A percentile compares a stretch with the other conserved stretches of the same genome.
Evolutionary conservation across 306 rosid species (phyloP).

Genomic region (Senna siamea): DNA sequence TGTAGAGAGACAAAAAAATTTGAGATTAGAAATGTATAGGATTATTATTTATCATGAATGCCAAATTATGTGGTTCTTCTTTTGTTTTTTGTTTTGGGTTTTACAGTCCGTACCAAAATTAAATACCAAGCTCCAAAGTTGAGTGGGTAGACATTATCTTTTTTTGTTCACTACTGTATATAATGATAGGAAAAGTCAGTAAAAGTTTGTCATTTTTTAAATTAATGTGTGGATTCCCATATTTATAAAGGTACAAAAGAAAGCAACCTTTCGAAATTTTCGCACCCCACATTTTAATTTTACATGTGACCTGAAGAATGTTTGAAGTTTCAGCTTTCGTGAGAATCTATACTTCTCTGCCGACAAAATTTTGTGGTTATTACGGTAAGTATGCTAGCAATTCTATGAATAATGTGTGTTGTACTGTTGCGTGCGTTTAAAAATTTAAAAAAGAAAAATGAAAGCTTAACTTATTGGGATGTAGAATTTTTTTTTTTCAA

Average conservation of each 20-base stretch:
- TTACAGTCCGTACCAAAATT: background rate
- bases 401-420: background rate
- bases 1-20: constrained; percentile 33
- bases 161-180: background rate
- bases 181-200: too few relatives aligned
- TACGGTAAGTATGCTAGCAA: background rate
- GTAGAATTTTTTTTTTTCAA: too few relatives aligned
- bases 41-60: constrained; percentile 40
- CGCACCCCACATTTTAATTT: constrained; percentile 1
- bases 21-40: constrained; percentile 43
- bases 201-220: too few relatives aligned
- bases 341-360: background rate
- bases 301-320: constrained; percentile 10
- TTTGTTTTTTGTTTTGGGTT: background rate
- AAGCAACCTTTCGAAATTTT: background rate
- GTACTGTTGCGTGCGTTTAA: too few relatives aligned
- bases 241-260: too few relatives aligned
- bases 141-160: background rate
- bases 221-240: too few relatives aligned
- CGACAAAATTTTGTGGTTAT: background rate
- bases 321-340: too few relatives aligned
- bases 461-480: too few relatives aligned
- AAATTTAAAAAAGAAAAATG: too few relatives aligned
- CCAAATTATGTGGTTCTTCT: constrained; percentile 36
- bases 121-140: background rate